Evolutionary conservation across 768 basidiomycete genomes (phyloP).

Genomic region (Trametes cinnabarina): DNA sequence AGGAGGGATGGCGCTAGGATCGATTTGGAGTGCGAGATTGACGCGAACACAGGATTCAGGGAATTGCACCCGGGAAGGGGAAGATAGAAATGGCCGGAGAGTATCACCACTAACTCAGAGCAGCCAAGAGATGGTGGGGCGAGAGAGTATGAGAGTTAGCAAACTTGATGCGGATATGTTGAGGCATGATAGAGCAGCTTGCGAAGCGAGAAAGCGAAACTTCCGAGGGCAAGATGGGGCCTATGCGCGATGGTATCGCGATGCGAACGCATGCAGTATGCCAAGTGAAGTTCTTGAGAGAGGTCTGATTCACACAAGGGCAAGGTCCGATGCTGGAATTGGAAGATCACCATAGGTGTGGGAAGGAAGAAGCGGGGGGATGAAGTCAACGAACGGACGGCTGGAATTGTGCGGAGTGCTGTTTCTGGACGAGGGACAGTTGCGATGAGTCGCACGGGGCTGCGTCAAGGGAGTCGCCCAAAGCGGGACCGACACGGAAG

Average conservation of each 20-base stretch:
- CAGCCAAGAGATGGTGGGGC: neutral
- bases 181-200: neutral
- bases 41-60: neutral
- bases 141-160: neutral
- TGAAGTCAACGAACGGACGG: neutral
- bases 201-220: neutral
- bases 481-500: slow-evolving; percentile 12
- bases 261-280: neutral
- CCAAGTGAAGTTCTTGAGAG: neutral
- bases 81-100: neutral
- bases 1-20: neutral
- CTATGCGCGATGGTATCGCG: neutral
- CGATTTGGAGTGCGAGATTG: neutral
- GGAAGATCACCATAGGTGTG: slow-evolving; percentile 1
- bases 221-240: too few relatives aligned
- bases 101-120: neutral
- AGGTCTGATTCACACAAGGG: neutral
- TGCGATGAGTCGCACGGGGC: neutral
- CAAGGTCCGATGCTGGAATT: slow-evolving; percentile 6
- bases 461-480: neutral
- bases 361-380: neutral
- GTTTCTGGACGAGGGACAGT: slow-evolving; percentile 4
- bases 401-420: neutral
- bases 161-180: neutral
- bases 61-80: neutral